Conservation (phyloP, 352 stramenopile genomes). For the Aphanomyces euteiches region DNA sequence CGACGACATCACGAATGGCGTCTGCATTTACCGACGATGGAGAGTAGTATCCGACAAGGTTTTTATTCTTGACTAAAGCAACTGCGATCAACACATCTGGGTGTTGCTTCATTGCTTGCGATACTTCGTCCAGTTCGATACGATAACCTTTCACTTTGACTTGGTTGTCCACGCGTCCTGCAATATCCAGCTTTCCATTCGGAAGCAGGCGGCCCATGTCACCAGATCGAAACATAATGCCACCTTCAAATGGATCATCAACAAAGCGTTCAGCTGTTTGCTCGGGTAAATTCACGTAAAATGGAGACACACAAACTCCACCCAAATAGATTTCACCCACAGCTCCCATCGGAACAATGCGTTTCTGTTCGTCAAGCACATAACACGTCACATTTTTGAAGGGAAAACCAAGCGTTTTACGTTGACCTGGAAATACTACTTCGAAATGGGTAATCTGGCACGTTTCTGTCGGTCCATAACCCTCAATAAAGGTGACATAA, state of each 20-base stretch:
- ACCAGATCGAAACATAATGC: slow-evolving; percentile 91
- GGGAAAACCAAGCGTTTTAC: not conserved
- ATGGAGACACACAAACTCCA: not conserved
- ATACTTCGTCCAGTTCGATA: slow-evolving; percentile 77
- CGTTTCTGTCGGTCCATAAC: slow-evolving; percentile 14
- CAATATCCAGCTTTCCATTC: slow-evolving; percentile 86
- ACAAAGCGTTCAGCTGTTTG: slow-evolving; percentile 34
- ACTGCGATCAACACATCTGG: slow-evolving; percentile 42
- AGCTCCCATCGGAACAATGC: not conserved
- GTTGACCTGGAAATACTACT: not conserved
- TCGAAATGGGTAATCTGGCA: slow-evolving; percentile 1
- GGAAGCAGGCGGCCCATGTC: slow-evolving; percentile 88
- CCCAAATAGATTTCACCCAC: slow-evolving; percentile 10
- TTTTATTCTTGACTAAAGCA: slow-evolving; percentile 56
- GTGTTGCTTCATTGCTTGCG: slow-evolving; percentile 51
- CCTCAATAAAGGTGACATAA: not conserved
- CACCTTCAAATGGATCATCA: slow-evolving; percentile 50
- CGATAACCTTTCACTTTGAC: slow-evolving; percentile 79
- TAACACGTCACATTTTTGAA: not conserved
- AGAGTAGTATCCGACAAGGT: slow-evolving; percentile 90
- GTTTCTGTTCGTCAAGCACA: not conserved
- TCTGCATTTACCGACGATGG: slow-evolving; percentile 68
- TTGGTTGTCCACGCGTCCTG: slow-evolving; percentile 64
- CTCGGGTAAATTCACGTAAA: not conserved
- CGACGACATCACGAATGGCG: slow-evolving; percentile 64